These are phyloP conservation scores for Penicillium ochrochloron DNA, from an alignment of 495 filamentous ascomycete genomes.

Conservation along the genomic window DNA sequence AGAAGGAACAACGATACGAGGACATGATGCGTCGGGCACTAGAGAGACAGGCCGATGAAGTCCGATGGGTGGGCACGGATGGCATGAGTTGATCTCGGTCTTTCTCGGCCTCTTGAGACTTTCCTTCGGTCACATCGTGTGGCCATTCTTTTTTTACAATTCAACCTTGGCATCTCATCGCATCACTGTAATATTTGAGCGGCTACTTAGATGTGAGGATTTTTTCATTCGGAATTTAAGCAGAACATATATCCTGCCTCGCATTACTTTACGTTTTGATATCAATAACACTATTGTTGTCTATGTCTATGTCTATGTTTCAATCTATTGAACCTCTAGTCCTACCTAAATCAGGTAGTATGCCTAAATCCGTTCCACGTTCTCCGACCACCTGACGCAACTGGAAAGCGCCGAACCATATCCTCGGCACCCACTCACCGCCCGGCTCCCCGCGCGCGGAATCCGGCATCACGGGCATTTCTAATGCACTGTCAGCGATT, in stretches of 20 bases:
- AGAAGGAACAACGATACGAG: conserved; percentile 61
- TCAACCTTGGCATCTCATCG: conserved; percentile 1
- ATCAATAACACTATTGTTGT: neutral
- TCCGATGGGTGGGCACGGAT: conserved; percentile 73
- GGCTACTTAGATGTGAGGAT: neutral
- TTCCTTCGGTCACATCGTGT: neutral
- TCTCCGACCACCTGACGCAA: neutral
- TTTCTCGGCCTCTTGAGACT: neutral
- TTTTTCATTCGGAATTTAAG: conserved; percentile 1
- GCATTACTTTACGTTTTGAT: neutral
- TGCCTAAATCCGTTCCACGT: neutral
- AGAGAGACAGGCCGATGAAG: conserved; percentile 81
- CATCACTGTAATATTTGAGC: neutral
- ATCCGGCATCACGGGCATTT: conserved; percentile 34
- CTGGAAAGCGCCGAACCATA: neutral
- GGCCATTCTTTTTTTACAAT: neutral
- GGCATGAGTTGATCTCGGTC: conserved; percentile 49
- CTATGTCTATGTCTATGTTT: no score
- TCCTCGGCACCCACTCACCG: conserved; percentile 17
- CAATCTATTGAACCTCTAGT: neutral
- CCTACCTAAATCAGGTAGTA: neutral
- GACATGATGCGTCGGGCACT: conserved; percentile 74
- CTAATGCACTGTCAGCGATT: conserved; percentile 38
- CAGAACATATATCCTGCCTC: neutral
- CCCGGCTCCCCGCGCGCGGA: conserved; percentile 34